Base-by-base conservation (phyloP, 2,329 filamentous ascomycete species). In the Colletotrichum sp. region DNA sequence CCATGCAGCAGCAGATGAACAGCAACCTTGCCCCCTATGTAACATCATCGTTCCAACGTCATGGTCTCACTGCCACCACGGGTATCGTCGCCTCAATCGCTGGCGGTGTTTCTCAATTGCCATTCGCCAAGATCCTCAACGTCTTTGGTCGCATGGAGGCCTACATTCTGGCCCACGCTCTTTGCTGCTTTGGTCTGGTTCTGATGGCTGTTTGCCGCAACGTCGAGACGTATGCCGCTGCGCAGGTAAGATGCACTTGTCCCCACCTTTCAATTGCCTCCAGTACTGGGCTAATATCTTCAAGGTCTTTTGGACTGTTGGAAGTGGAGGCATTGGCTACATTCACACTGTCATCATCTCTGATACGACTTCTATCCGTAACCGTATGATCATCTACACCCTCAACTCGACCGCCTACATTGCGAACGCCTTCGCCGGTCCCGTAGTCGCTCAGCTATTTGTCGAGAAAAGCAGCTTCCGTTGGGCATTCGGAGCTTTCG, bases 131-230 rank as follows among this genome's bases (percentile, higher is more conserved):
- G 77, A 80, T 86, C 11, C 80, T 85, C 29, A 84, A 87, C 76
- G 80, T 86, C 19, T 86, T 82, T 72, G 85, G 85, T 29, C 83
- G 85, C 19, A 79, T 83, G 1, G 82, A 86, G 75, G 84, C 83
- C 2, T 86, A 84, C 49, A 75, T 71, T 9, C 70, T 86, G 29
- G 82, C 80, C 65, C 85, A 88, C 72, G 83, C 89, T 66, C 64
- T 73, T 25, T 73, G 71, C 71, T 73, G 71, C 15, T 44, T 73
- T 29, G 85, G 87, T 8, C 69, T 92, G 74, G 86, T 91, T 64
- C 85, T 93, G 80, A 92, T 91, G 85, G 91, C 92, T 13, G 85
- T 86, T 0, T 92, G 87, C 80, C 84, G 87, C 7, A 87, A 87
- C 66, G 84, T 91, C 16, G 83, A 87, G 59, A 88, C 87, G 0